These are phyloP conservation scores for Kazachstania martiniae DNA, from an alignment of 805 yeast genomes.

Conservation along the genomic window DNA sequence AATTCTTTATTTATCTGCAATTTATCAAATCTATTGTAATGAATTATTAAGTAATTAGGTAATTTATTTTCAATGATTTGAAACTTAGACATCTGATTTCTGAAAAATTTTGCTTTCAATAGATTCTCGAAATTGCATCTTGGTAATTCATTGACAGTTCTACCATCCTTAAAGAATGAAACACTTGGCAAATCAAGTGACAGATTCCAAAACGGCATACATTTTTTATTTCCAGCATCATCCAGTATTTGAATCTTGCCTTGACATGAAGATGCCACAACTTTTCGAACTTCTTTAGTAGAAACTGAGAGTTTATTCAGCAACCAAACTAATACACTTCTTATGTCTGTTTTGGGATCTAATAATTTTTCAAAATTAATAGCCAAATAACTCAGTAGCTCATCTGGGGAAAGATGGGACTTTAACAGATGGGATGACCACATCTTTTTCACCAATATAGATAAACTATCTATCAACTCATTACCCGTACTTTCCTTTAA, in stretches of 20 bases:
- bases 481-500: conserved; percentile 6
- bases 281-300: conserved; percentile 18
- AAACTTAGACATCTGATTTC: conserved; percentile 9
- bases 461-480: conserved; percentile 35
- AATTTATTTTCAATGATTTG: conserved; percentile 31
- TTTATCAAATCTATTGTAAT: conserved; percentile 41
- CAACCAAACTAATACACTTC: conserved; percentile 48
- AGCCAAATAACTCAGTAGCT: conserved; percentile 41
- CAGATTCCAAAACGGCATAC: conserved; percentile 26
- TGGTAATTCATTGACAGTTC: conserved; percentile 36
- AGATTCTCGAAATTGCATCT: conserved; percentile 38
- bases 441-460: conserved; percentile 41
- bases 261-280: conserved; percentile 34
- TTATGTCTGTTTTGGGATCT: conserved; percentile 22
- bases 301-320: conserved; percentile 36
- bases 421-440: conserved; percentile 50
- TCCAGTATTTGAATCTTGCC: conserved; percentile 37
- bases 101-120: conserved; percentile 31
- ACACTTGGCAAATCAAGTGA: conserved; percentile 49
- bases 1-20: conserved; percentile 16
- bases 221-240: conserved; percentile 4
- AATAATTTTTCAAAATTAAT: conserved; percentile 35
- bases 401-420: conserved; percentile 58
- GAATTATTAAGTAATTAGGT: conserved; percentile 48
- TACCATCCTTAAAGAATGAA: conserved; percentile 44